These are phyloP conservation scores for Lactarius evosmus DNA, from an alignment of 768 basidiomycete genomes.

Conservation along the genomic window DNA sequence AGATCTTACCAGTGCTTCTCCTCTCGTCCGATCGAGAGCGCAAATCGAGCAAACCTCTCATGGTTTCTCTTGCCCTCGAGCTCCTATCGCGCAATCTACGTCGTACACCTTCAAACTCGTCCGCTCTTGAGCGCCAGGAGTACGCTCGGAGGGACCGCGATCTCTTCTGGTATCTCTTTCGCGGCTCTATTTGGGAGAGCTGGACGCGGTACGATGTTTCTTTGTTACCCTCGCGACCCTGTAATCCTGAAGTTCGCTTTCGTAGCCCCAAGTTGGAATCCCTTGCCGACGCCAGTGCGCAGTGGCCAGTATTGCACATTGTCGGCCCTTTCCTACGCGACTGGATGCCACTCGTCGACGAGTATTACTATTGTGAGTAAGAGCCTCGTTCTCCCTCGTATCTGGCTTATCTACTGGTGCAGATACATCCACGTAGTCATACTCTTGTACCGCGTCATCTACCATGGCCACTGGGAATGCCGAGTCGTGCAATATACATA, in stretches of 20 bases:
- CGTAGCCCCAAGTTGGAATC: conserved; percentile 70
- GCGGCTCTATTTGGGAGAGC: conserved; percentile 80
- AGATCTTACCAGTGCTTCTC: conserved; percentile 36
- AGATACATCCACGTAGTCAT: conserved; percentile 25
- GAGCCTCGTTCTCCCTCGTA: background rate
- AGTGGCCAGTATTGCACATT: conserved; percentile 62
- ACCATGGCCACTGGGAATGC: conserved; percentile 5
- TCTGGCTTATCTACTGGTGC: conserved; percentile 3
- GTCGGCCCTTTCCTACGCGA: conserved; percentile 70
- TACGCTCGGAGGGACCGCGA: conserved; percentile 81
- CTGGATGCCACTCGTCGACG: conserved; percentile 86
- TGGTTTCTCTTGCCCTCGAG: conserved; percentile 64
- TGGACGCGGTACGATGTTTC: conserved; percentile 57
- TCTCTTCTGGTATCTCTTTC: conserved; percentile 79
- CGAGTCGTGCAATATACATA: conserved; percentile 13
- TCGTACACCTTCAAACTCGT: conserved; percentile 57
- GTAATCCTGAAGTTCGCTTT: conserved; percentile 10
- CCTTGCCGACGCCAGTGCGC: conserved; percentile 52
- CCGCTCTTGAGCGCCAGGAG: conserved; percentile 66
- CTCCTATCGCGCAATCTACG: conserved; percentile 74
- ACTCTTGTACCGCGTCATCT: conserved; percentile 1
- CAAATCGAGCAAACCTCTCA: conserved; percentile 57
- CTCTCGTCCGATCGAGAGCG: conserved; percentile 39
- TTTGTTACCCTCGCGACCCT: conserved; percentile 5
- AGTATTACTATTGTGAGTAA: conserved; percentile 85